Evolutionary conservation across 2,329 filamentous ascomycete genomes (phyloP), one percentile per base, ranked within the genome.

Genomic region (Harringtonia aguacate): DNA sequence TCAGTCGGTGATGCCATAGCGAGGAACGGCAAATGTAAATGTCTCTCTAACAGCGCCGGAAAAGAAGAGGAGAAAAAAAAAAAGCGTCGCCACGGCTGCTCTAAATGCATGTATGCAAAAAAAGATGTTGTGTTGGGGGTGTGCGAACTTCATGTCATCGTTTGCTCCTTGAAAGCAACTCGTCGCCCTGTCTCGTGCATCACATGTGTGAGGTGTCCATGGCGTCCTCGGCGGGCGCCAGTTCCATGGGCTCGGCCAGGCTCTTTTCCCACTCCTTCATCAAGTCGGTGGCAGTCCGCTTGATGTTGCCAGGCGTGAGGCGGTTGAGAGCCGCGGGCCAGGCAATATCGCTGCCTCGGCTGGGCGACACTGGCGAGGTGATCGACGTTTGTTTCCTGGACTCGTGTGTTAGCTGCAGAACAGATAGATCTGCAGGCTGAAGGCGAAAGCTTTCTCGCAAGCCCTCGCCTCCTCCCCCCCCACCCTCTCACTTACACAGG

Each of bases 201-300:
- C 20, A 41, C 39, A 27, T 27, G 22, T 42, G 40, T 12, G 22
- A 17, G 8, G 10, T 18, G 28, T 21, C 14, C 4, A 6, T 46
- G 33, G 46, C 42, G 17, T 49, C 49, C 8, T 43, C 36, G 6
- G 31, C 30, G 2, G 41, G 8, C 0, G 40, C 30, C 29, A 31
- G 29, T 4, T 50, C 44, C 4, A 61, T 55, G 1, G 73, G 67
- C 29, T 77, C 70, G 3, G 74, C 78, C 14, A 89, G 66, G 52
- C 77, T 85, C 61, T 79, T 86, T 66, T 97, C 90, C 86, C 87
- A 94, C 58, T 95, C 88, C 51, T 81, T 84, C 78, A 95, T 87
- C 46, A 95, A 70, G 49, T 83, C 84, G 30, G 81, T 84, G n/a
- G 89, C 86, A 1, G 86, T 90, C 31, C 79, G 76, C 58, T 87